phyloP scores from a whole-genome alignment of 768 basidiomycete genomes.

The Amanita subjunquillea region DNA sequence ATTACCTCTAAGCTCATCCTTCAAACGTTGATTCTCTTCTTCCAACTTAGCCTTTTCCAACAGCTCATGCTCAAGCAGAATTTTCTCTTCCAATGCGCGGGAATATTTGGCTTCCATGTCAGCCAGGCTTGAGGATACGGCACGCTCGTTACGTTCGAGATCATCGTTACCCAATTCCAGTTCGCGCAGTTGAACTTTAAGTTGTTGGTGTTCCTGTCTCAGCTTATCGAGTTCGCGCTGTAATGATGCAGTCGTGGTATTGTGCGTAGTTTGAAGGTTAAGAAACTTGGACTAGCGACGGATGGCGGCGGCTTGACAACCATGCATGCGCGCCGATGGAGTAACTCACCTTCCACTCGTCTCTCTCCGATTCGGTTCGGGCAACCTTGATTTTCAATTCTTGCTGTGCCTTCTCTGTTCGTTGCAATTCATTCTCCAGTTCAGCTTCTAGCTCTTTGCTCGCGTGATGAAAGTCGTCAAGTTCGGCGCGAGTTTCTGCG shows the following conservation, averaged over 20 bases:
- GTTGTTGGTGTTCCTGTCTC: slow-evolving; percentile 60
- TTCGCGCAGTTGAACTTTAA: slow-evolving; percentile 72
- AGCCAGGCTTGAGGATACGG: slow-evolving; percentile 71
- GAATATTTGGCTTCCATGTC: slow-evolving; percentile 86
- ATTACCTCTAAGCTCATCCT: slow-evolving; percentile 87
- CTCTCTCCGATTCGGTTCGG: slow-evolving; percentile 64
- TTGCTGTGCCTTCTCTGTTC: slow-evolving; percentile 77
- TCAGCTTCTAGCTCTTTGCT: slow-evolving; percentile 92
- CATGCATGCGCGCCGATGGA: neutral
- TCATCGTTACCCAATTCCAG: slow-evolving; percentile 98
- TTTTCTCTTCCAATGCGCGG: slow-evolving; percentile 90
- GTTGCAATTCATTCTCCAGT: slow-evolving; percentile 81
- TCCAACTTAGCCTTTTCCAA: slow-evolving; percentile 84
- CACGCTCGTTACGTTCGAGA: slow-evolving; percentile 89
- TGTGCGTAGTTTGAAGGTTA: slow-evolving; percentile 82
- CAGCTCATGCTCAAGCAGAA: slow-evolving; percentile 91
- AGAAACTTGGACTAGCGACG: slow-evolving; percentile 63
- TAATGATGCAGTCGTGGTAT: slow-evolving; percentile 81
- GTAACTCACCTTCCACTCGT: slow-evolving; percentile 83
- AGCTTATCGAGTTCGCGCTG: slow-evolving; percentile 85
- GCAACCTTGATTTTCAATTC: slow-evolving; percentile 67
- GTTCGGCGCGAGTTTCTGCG: slow-evolving; percentile 72
- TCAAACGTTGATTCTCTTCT: slow-evolving; percentile 83
- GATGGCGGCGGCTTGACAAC: neutral
- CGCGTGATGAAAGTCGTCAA: slow-evolving; percentile 79